A percentile compares a stretch with the other conserved stretches of the same genome.
These are phyloP conservation scores for Fomitopsis schrenkii DNA, from an alignment of 1,284 basidiomycete species.

Conservation along the genomic window DNA sequence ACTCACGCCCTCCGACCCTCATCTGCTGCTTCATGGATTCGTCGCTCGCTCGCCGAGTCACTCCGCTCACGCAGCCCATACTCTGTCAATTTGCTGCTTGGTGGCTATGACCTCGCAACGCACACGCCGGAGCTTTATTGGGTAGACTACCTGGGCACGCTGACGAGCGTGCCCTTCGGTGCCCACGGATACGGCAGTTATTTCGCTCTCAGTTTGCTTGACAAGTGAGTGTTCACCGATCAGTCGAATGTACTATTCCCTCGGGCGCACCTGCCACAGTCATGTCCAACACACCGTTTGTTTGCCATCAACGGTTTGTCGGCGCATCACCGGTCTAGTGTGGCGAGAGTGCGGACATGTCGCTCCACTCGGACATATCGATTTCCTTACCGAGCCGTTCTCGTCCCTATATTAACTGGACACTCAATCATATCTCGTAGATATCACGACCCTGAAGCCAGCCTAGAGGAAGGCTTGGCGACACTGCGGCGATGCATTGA, in stretches of 20 bases:
- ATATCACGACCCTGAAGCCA: conserved; percentile 82
- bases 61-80: conserved; percentile 88
- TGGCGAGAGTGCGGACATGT: too few species aligned
- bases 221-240: conserved; percentile 53
- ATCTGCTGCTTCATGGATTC: conserved; percentile 93
- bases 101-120: conserved; percentile 80
- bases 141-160: conserved; percentile 94
- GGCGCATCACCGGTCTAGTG: too few species aligned
- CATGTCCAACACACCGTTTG: too few species aligned
- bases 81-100: conserved; percentile 89
- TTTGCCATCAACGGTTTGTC: too few species aligned
- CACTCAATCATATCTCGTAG: conserved; percentile 31
- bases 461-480: conserved; percentile 82
- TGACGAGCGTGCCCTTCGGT: conserved; percentile 86
- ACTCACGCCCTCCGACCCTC: conserved; percentile 85
- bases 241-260: background rate
- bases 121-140: conserved; percentile 83
- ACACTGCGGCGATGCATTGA: conserved; percentile 84
- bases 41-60: conserved; percentile 85
- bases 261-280: too few species aligned
- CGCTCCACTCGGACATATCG: too few species aligned
- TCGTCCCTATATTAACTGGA: background rate
- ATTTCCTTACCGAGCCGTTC: too few species aligned
- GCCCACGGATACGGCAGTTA: conserved; percentile 96
- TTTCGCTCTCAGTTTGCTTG: conserved; percentile 89